These are phyloP conservation scores for Gaeumannomyces sp. DNA, from an alignment of 2,329 filamentous ascomycete species.

Conservation along the genomic window DNA sequence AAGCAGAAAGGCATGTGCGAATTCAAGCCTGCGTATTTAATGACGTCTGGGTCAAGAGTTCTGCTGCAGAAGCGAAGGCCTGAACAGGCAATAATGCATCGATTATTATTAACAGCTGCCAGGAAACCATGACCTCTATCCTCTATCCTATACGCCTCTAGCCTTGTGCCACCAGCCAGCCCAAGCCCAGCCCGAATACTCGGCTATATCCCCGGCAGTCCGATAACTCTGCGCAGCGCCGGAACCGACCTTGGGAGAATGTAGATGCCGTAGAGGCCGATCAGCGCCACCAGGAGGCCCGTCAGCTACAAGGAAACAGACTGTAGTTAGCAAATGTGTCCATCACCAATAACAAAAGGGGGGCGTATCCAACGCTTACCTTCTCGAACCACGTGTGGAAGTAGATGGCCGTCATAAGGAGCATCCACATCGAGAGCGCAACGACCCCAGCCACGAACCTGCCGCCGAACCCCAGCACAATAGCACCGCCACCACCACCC, in stretches of 20 bases:
- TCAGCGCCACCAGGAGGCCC: conserved; percentile 42
- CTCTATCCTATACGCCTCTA: not conserved
- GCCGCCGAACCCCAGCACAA: conserved; percentile 37
- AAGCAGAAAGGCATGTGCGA: not conserved
- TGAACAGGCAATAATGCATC: not conserved
- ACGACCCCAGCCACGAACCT: conserved; percentile 59
- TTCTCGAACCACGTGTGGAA: conserved; percentile 99
- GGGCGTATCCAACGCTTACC: conserved; percentile 35
- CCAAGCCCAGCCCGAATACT: not conserved
- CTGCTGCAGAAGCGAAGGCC: not conserved
- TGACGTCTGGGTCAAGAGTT: too few species aligned
- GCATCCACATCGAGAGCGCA: conserved; percentile 82
- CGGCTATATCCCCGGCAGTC: conserved; percentile 40
- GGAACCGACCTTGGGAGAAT: conserved; percentile 46
- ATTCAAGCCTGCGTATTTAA: too few species aligned
- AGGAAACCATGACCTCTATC: not conserved
- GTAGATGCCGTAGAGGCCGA: conserved; percentile 44
- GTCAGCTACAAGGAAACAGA: conserved; percentile 36
- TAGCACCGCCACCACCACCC: conserved; percentile 13
- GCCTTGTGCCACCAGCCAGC: not conserved
- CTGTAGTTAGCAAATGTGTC: conserved; percentile 17
- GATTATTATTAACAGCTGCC: not conserved
- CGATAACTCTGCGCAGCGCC: conserved; percentile 36
- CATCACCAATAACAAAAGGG: not conserved
- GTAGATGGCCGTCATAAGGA: conserved; percentile 96